Conservation (phyloP, 148 eudicot species). For the Vaccinium darrowii region DNA sequence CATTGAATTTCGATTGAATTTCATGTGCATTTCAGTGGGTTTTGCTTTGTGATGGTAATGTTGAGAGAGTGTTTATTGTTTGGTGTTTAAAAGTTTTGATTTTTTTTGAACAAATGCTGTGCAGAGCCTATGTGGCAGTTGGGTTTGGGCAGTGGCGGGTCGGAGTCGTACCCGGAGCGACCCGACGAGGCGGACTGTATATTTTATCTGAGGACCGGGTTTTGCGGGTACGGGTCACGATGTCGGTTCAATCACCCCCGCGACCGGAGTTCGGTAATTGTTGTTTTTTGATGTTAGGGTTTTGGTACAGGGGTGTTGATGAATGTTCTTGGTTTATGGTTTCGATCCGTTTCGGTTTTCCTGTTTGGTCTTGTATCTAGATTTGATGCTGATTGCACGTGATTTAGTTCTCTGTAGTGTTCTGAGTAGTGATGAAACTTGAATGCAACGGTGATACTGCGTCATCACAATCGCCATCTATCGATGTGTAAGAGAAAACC, state of each 20-base stretch:
- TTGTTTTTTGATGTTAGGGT: neutral
- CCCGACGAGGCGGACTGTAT: constrained; percentile 82
- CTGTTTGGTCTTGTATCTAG: neutral
- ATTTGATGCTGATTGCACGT: constrained; percentile 1
- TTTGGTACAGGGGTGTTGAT: neutral
- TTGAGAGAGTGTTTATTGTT: neutral
- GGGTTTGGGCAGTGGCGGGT: constrained; percentile 49
- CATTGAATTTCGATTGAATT: constrained; percentile 16
- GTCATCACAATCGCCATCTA: neutral
- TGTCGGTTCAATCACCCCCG: constrained; percentile 94
- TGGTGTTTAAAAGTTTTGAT: constrained; percentile 15
- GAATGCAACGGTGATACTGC: neutral
- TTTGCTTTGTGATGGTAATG: constrained; percentile 21
- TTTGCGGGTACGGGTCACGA: constrained; percentile 79
- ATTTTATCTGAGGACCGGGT: constrained; percentile 68
- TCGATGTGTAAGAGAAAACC: neutral
- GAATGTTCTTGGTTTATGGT: neutral
- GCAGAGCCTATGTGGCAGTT: constrained; percentile 83
- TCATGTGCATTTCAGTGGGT: constrained; percentile 16
- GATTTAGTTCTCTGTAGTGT: neutral
- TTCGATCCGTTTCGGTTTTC: neutral
- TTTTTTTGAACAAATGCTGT: constrained; percentile 13
- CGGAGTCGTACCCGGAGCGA: constrained; percentile 67
- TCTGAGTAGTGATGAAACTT: neutral
- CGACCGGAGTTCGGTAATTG: constrained; percentile 53